Conservation (phyloP, 2,329 filamentous ascomycete species). For the Aspergillus luchuensis region DNA sequence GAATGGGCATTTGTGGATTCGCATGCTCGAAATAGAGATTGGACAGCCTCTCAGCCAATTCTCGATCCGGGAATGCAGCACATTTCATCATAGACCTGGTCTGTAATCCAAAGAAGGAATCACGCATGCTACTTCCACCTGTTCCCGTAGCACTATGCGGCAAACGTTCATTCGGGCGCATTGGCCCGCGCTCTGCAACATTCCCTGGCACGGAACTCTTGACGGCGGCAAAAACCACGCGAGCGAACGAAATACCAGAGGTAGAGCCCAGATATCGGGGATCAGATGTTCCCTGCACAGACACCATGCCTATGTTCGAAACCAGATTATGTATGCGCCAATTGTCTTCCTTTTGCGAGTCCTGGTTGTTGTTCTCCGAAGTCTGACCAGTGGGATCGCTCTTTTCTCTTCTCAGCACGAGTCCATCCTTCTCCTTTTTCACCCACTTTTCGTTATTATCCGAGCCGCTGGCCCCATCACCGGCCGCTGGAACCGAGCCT, state of each 20-base stretch:
- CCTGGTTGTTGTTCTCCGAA: conserved; percentile 32
- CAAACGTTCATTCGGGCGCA: conserved; percentile 59
- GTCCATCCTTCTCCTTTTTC: conserved; percentile 29
- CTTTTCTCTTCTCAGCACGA: conserved; percentile 20
- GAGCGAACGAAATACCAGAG: conserved; percentile 89
- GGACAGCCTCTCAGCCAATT: conserved; percentile 71
- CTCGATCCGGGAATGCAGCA: conserved; percentile 77
- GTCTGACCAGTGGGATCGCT: conserved; percentile 23
- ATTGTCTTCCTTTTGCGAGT: conserved; percentile 58
- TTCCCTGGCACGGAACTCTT: conserved; percentile 67
- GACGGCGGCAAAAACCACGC: conserved; percentile 91
- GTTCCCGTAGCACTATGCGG: conserved; percentile 54
- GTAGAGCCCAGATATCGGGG: conserved; percentile 80
- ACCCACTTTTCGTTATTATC: conserved; percentile 18
- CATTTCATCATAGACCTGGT: conserved; percentile 85
- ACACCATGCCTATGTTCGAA: conserved; percentile 72
- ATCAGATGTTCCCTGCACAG: conserved; percentile 75
- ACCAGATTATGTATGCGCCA: conserved; percentile 67
- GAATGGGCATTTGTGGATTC: conserved; percentile 91
- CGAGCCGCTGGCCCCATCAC: conserved; percentile 17
- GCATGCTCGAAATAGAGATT: conserved; percentile 93
- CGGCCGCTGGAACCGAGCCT: conserved; percentile 15
- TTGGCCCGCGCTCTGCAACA: conserved; percentile 65
- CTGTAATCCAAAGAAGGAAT: conserved; percentile 96
- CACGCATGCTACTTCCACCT: conserved; percentile 79